These are phyloP conservation scores for Pseudogymnoascus sp. DNA, from an alignment of 2,329 filamentous ascomycete genomes.

Conservation along the genomic window DNA sequence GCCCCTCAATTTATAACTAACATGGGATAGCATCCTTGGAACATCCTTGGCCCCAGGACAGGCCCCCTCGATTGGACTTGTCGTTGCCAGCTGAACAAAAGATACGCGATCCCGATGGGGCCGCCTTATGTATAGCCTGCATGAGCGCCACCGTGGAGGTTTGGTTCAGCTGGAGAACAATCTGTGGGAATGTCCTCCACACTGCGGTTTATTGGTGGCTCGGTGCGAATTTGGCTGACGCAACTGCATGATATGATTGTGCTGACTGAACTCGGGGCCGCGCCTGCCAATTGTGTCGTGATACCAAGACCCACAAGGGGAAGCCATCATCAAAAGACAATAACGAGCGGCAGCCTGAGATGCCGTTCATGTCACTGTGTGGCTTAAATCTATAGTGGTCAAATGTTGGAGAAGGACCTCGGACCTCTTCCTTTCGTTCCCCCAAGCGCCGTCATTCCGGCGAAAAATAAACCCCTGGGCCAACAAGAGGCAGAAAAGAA, in stretches of 20 bases:
- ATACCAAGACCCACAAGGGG: background rate
- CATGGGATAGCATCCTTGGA: slow-evolving; percentile 6
- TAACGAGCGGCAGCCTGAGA: background rate
- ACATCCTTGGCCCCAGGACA: background rate
- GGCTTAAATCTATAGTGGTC: slow-evolving; percentile 6
- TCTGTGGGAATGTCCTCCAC: background rate
- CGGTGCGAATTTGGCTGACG: slow-evolving; percentile 1
- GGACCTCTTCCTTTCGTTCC: background rate
- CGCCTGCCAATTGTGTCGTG: slow-evolving; percentile 5
- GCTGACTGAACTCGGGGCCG: background rate
- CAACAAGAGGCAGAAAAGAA: background rate
- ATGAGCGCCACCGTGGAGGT: slow-evolving; percentile 6
- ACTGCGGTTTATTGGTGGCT: background rate
- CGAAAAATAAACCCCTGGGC: background rate
- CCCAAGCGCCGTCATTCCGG: slow-evolving; percentile 4
- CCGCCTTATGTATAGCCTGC: slow-evolving; percentile 5
- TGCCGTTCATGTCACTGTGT: slow-evolving; percentile 1
- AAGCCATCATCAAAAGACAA: background rate
- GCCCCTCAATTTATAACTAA: slow-evolving; percentile 1
- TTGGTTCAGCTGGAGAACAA: background rate
- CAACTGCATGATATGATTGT: slow-evolving; percentile 7
- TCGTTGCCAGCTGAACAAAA: slow-evolving; percentile 2
- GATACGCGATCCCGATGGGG: slow-evolving; percentile 7
- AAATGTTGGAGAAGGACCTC: background rate
- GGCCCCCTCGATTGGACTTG: background rate